Evolutionary conservation across 345 rosid species (phyloP), one percentile per base, ranked within the genome.

Genomic region (Diplotaxis tenuifolia): DNA sequence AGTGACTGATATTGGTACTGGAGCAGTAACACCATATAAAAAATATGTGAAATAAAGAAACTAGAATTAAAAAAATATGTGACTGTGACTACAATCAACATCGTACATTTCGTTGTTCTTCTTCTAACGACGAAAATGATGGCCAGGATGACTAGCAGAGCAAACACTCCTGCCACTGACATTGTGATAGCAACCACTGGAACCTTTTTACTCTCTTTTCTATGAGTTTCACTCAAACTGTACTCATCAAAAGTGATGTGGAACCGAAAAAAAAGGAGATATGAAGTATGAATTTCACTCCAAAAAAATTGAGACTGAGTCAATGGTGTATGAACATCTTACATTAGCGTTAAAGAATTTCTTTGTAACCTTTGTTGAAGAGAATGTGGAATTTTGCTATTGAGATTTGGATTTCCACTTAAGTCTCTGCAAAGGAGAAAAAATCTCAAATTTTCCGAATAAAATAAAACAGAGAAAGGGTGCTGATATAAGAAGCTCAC

Each of bases 401-500:
- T 67, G 4, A 78, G 70, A 0, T 18, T 64, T 1, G 3, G 8
- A 59, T 78, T 78, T 9, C 78, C 74, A 0, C 60, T 22, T 31
- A 78, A 22, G 67, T 73, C 68, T 78, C 81, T 78, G 70, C 3
- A 40, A 12, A 4, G 1, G 15, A 40, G 6, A 27, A 58, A 9
- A 40, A 15, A 3, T 0, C 10, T 34, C 4, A 66, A 71, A 3
- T 52, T 55, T 45, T 55, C 16, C 45, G 12, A 29, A 31, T 2
- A 55, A 1, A 68, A 42, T 22, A 18, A 15, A 11, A 64, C 31
- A 4, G 47, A 66, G 38, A 9, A 28, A 23, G 4, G 2, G 50
- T 49, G 11, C 49, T 18, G 29, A 11, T 57, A n/a, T 3, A 45
- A 45, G n/a, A 34, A 64, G 15, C 96, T 85, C 68, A 88, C 89